Percentiles rank a stretch among this genome's conserved stretches.
Evolutionary conservation across 768 basidiomycete species (phyloP).

Genomic region (Pisolithus sp.): DNA sequence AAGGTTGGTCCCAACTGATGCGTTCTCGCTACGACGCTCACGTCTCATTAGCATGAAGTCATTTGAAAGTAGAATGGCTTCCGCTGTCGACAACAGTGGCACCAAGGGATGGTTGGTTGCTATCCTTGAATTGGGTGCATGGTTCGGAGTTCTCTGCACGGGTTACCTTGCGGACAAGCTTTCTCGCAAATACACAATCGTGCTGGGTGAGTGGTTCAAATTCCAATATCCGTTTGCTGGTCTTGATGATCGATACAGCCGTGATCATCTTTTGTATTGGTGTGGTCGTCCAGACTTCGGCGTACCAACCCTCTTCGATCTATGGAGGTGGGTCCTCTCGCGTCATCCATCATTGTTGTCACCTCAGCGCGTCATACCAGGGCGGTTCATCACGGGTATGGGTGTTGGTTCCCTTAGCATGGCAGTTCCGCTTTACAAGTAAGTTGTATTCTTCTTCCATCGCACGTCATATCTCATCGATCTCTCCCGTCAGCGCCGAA

Average conservation of each 20-base stretch:
- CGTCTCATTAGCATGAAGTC: slow-evolving; percentile 36
- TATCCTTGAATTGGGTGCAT: slow-evolving; percentile 70
- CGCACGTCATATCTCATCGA: background rate
- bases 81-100: slow-evolving; percentile 43
- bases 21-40: background rate
- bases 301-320: slow-evolving; percentile 52
- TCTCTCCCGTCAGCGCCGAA: slow-evolving; percentile 29
- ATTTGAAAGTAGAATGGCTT: slow-evolving; percentile 49
- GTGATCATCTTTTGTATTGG: slow-evolving; percentile 61
- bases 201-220: slow-evolving; percentile 37
- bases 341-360: background rate
- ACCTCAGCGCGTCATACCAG: slow-evolving; percentile 10
- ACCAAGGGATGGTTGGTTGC: slow-evolving; percentile 70
- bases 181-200: slow-evolving; percentile 67
- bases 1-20: background rate
- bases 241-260: slow-evolving; percentile 30
- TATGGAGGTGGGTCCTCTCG: slow-evolving; percentile 43
- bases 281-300: slow-evolving; percentile 66
- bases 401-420: slow-evolving; percentile 78
- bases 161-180: slow-evolving; percentile 69
- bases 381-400: slow-evolving; percentile 73
- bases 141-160: slow-evolving; percentile 68
- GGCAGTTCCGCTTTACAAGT: slow-evolving; percentile 78
- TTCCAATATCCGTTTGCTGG: background rate
- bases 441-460: background rate